Base-by-base conservation (phyloP, 116 monocot genomes). In the Posidonia oceanica region DNA sequence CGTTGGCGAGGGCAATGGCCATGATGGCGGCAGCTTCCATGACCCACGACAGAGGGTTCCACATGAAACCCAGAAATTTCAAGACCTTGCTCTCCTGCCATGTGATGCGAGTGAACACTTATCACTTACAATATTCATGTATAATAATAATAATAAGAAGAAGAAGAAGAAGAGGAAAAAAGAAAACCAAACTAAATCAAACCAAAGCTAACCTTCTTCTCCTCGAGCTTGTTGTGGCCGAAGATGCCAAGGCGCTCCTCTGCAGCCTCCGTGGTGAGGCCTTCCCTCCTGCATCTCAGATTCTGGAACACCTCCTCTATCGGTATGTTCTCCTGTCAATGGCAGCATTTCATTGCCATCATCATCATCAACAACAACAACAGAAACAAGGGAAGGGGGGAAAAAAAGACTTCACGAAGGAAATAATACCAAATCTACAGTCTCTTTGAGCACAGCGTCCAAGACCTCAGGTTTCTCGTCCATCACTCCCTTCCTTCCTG, bases 11-110 rank as follows among this genome's bases (percentile, higher is more conserved):
- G 4, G 98, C 98, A 74, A 98, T 98, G 61, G 98, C 98, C 98
- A 98, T 98, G 65, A 98, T 86, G 15, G 98, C 98, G 0, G 98
- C 98, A 11, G 98, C 93, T 77, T 98, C 98, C 98, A 97, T 97
- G 58, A 96, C 96, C 96, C 96, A 96, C 4, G 96, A 96, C n/a
- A 96, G 76, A 10, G 96, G 96, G 67, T 96, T 96, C 96, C 96
- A 96, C 96, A 96, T 96, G 71, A 96, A 96, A 22, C 96, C 96
- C 55, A 96, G 41, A 62, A 96, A 96, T 67, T 91, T 96, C 16
- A 91, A 64, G 63, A 96, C 36, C 68, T 85, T 91, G 78, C 91
- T 96, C 75, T 96, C 96, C 96, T 96, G 85, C 59, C 77, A 62
- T 54, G 52, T 2, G 17, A 63, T 3, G 18, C n/a, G 7, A 64